Evolutionary conservation across 257 asterid genomes (phyloP), one percentile per base, ranked within the genome.

Genomic region (Plantago elongata): DNA sequence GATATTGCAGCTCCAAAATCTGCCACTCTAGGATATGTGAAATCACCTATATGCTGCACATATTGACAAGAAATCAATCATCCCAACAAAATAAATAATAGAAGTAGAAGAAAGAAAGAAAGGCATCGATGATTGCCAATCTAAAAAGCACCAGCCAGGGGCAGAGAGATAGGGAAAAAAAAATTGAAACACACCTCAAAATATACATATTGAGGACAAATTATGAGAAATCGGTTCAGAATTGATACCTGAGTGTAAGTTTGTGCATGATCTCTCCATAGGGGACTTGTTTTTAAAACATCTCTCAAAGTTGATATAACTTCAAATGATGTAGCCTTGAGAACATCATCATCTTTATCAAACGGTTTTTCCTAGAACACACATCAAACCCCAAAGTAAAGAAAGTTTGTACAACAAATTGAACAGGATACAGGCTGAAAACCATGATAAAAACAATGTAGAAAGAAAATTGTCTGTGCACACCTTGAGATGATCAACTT

Each of bases 1-100:
- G 96, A 87, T 80, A 93, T 89, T 69, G 99, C 97, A 45, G 99
- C 96, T 62, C 99, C 99, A 76, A 93, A 93, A 82, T 93, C 99
- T 59, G 99, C 99, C 68, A 93, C 87, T 77, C 95, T 89, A 56
- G 99, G 89, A 78, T 83, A 79, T 61, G 90, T 90, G 71, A 93
- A 93, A 72, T 89, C 99, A 38, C 99, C 97, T 51, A 93, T 80
- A 68, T 89, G 95, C 99, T 93, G 96, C 80, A 78, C 44, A 65
- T 45, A 71, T 67, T 56, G 71, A 72, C 63, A 69, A 34, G 40
- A 34, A 34, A 34, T 34, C 4, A 6, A 34, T 34, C 0, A 34
- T 34, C 27, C 2, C 27, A 22, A 51, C 22, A 51, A 51, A 51
- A 4, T 0, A 17, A 51, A 8, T 15, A 16, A 51, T 13, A 51